A percentile compares a stretch with the other conserved stretches of the same genome.
Evolutionary conservation across 73 alveolate species (phyloP).

Genomic region (Stentor roeselii): DNA sequence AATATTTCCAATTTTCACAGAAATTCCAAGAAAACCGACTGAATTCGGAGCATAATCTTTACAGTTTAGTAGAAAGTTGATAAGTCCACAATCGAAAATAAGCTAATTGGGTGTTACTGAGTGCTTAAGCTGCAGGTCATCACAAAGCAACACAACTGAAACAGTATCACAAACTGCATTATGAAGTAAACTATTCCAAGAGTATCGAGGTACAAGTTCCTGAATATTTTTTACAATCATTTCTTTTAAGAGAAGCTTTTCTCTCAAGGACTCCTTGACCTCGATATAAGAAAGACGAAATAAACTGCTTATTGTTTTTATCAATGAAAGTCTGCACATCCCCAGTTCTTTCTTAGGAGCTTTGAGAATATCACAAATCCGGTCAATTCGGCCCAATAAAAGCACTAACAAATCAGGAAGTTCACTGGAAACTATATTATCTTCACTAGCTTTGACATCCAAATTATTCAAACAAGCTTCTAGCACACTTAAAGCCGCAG

Average conservation of each 20-base stretch:
- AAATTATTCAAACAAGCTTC: not conserved
- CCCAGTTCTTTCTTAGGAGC: not conserved
- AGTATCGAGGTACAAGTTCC: not conserved
- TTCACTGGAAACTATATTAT: not conserved
- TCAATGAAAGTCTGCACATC: not conserved
- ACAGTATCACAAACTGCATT: not conserved
- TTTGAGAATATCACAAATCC: not conserved
- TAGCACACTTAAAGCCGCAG: not conserved
- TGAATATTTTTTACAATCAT: not conserved
- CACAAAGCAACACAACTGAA: not conserved
- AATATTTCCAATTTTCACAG: not conserved
- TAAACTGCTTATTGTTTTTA: not conserved
- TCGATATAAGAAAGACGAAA: not conserved
- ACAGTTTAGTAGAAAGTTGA: too few species aligned
- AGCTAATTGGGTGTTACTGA: too few species aligned
- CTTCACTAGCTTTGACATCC: not conserved
- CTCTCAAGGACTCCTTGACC: not conserved
- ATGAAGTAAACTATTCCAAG: constrained; percentile 15
- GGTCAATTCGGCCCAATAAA: not conserved
- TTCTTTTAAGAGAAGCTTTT: not conserved
- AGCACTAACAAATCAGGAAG: not conserved
- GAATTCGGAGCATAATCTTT: too few species aligned
- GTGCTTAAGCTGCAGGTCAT: not conserved
- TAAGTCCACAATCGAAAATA: too few species aligned
- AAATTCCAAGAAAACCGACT: not conserved